Evolutionary conservation across 495 filamentous ascomycete genomes (phyloP).

Genomic region (Haplographium delicatum): DNA sequence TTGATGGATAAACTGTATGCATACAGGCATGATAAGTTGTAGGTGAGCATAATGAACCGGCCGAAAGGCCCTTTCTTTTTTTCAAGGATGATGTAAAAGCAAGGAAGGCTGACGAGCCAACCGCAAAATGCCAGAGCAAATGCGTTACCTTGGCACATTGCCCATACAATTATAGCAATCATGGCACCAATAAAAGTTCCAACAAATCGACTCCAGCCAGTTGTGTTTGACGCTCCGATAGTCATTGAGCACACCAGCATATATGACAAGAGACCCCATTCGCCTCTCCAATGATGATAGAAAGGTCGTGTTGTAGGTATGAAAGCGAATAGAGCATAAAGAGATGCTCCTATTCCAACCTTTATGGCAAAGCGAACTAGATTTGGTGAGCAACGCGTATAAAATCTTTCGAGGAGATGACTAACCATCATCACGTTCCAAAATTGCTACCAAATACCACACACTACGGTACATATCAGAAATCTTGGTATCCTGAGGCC

Average conservation of each 20-base stretch:
- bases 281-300: slow-evolving; percentile 86
- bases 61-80: slow-evolving; percentile 84
- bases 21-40: slow-evolving; percentile 95
- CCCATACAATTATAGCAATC: slow-evolving; percentile 73
- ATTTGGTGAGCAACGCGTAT: too few relatives aligned
- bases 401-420: too few relatives aligned
- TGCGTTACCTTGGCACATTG: slow-evolving; percentile 63
- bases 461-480: slow-evolving; percentile 33
- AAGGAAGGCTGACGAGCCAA: slow-evolving; percentile 72
- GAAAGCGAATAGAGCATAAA: slow-evolving; percentile 86
- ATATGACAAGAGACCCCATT: slow-evolving; percentile 95
- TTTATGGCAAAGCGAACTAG: slow-evolving; percentile 72
- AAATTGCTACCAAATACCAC: slow-evolving; percentile 32
- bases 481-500: slow-evolving; percentile 30
- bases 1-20: slow-evolving; percentile 83
- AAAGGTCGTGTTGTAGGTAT: slow-evolving; percentile 68
- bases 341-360: slow-evolving; percentile 79
- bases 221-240: slow-evolving; percentile 89
- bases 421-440: slow-evolving; percentile 49
- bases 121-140: slow-evolving; percentile 70
- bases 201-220: slow-evolving; percentile 77
- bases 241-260: slow-evolving; percentile 99
- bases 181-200: slow-evolving; percentile 80
- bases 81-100: slow-evolving; percentile 83
- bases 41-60: slow-evolving; percentile 87